Base-by-base conservation (phyloP, 768 basidiomycete species). In the Mrakia gelida region DNA sequence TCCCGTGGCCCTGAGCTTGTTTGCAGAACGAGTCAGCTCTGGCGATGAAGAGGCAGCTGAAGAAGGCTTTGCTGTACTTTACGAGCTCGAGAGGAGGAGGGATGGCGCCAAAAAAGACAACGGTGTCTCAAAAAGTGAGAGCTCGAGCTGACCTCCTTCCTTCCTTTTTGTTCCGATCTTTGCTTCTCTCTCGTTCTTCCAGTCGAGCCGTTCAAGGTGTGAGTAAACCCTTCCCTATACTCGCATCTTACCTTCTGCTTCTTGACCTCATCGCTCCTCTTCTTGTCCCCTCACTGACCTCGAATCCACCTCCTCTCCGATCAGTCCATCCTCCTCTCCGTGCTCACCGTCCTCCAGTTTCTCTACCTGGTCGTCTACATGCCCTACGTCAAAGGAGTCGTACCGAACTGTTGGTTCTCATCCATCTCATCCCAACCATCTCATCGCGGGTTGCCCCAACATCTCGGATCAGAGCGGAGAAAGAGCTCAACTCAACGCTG, bases 301-400 rank as follows among this genome's bases (percentile, higher is more conserved):
- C 76, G 56, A 10, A 34, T 56, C 23, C 43, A 41, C 54, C 68
- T 54, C 26, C 67, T 70, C 34, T 71, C 68, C 26, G 67, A 21
- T 21, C 67, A 70, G 67, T 70, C 67, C 9, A 41, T 43, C 52
- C 34, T 73, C 38, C 73, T 78, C 18, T 78, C 77, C 26, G 13
- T 52, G 41, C 13, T 78, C 38, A 78, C 71, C 32, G 45, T 78
- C 72, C 49, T 38, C 52, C 32, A 74, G 32, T 74, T 78, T 54
- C 73, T 75, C 26, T 78, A 74, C 72, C 77, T 78, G 21, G 73
- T 78, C 68, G 72, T 78, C 43, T 78, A 52, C 49, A 45, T 78
- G 41, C 77, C 77, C 23, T 72, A 72, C 28, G 52, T 78, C 43
- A 68, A 68, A 16, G 77, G 77, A 32, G 32, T 68, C n/a, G 73